A percentile compares a stretch with the other conserved stretches of the same genome.
phyloP scores from a whole-genome alignment of 176 grass and related monocot genomes.

The maize (Zea mays) region DNA sequence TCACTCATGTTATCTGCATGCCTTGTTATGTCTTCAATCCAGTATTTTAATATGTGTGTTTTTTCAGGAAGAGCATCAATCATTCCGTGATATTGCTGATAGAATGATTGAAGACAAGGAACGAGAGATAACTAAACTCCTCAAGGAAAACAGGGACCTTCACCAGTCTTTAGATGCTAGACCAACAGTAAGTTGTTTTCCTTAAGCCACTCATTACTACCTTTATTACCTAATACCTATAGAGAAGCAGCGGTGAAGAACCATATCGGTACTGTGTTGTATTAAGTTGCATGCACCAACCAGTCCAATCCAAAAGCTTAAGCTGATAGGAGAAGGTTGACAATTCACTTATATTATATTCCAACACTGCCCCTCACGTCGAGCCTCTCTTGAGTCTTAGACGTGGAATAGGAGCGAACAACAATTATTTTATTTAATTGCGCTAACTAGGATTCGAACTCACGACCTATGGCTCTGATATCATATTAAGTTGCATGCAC shows the following conservation, averaged over 20 bases:
- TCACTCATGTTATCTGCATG: slow-evolving; percentile 29
- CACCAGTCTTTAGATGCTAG: slow-evolving; percentile 66
- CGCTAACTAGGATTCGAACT: too few species aligned
- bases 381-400: too few species aligned
- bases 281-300: too few species aligned
- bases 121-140: slow-evolving; percentile 64
- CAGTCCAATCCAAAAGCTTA: too few species aligned
- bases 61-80: slow-evolving; percentile 90
- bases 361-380: too few species aligned
- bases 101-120: slow-evolving; percentile 97
- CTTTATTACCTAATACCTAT: not conserved
- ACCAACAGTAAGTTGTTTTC: slow-evolving; percentile 42
- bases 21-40: slow-evolving; percentile 11
- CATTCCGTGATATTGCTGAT: slow-evolving; percentile 88
- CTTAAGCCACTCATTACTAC: slow-evolving; percentile 24
- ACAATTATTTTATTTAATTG: too few species aligned
- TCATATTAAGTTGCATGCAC: too few species aligned
- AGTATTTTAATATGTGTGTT: slow-evolving; percentile 35
- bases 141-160: slow-evolving; percentile 83
- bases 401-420: too few species aligned
- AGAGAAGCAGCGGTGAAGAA: not conserved
- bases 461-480: too few species aligned
- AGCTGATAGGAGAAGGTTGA: too few species aligned
- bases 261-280: not conserved
- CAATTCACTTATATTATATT: too few species aligned